Evolutionary conservation across 2,329 filamentous ascomycete species (phyloP).

Genomic region (Tolypocladium paradoxum): DNA sequence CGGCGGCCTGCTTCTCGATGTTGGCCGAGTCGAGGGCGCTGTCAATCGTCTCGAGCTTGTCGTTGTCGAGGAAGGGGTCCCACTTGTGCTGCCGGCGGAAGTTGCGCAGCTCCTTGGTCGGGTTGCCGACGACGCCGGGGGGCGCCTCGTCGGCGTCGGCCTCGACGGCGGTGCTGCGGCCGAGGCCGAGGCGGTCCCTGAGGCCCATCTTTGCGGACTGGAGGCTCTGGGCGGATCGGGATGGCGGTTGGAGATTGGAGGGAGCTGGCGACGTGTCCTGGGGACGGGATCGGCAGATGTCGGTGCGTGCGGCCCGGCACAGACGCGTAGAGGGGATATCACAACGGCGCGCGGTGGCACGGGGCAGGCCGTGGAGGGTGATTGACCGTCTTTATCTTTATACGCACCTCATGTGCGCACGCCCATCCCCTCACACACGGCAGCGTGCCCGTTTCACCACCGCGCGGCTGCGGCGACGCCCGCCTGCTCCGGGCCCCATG

Average conservation of each 20-base stretch:
- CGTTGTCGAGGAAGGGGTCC: slow-evolving; percentile 45
- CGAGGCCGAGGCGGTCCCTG: slow-evolving; percentile 6
- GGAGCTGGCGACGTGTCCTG: too few relatives aligned
- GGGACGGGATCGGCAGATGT: too few relatives aligned
- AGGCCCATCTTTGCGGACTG: too few relatives aligned
- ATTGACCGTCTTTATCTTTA: neutral
- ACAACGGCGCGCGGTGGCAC: neutral
- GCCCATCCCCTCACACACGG: neutral
- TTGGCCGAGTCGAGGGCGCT: slow-evolving; percentile 32
- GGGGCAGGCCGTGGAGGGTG: neutral
- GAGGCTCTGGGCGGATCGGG: too few relatives aligned
- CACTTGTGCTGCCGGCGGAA: slow-evolving; percentile 41
- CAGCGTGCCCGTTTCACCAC: neutral
- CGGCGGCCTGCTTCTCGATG: slow-evolving; percentile 29
- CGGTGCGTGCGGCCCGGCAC: too few relatives aligned
- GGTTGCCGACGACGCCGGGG: slow-evolving; percentile 6
- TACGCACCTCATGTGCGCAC: neutral
- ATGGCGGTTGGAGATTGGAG: too few relatives aligned
- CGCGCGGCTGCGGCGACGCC: too few relatives aligned
- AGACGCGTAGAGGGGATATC: neutral
- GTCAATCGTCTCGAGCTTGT: slow-evolving; percentile 39
- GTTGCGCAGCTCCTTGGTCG: slow-evolving; percentile 21
- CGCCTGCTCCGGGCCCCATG: too few relatives aligned
- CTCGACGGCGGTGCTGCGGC: slow-evolving; percentile 1
- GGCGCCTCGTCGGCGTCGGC: slow-evolving; percentile 1